Evolutionary conservation across 1,284 basidiomycete genomes (phyloP).

Genomic region (Phlebopus sp.): DNA sequence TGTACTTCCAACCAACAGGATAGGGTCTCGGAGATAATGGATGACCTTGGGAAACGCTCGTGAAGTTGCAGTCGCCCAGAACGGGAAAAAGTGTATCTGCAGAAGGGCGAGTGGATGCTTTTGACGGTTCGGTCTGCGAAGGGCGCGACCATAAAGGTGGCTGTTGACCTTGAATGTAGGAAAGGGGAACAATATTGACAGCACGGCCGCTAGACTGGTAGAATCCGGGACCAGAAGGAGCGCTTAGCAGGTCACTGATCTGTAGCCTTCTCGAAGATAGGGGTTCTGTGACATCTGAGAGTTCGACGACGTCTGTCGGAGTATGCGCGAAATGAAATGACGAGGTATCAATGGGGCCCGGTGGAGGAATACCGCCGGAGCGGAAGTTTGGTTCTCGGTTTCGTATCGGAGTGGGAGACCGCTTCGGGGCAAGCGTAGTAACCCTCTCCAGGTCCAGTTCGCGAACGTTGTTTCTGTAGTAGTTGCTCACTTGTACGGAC

Average conservation of each 20-base stretch:
- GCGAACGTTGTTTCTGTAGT: slow-evolving; percentile 40
- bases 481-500: slow-evolving; percentile 73
- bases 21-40: neutral
- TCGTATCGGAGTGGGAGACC: neutral
- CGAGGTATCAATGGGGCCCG: neutral
- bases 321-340: neutral
- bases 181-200: neutral
- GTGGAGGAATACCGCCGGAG: neutral
- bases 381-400: neutral
- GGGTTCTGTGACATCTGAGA: no score
- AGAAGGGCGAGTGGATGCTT: neutral
- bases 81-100: neutral
- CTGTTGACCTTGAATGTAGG: neutral
- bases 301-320: neutral
- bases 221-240: neutral
- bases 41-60: neutral
- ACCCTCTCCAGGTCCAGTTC: neutral
- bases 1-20: neutral
- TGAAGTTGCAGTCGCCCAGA: neutral
- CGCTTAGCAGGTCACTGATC: slow-evolving; percentile 2
- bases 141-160: neutral
- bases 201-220: neutral
- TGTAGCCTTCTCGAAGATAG: neutral
- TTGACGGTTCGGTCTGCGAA: neutral
- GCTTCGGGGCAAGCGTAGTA: neutral